Evolutionary conservation across 2,329 filamentous ascomycete species (phyloP), one percentile per base, ranked within the genome.

Genomic region (Fusarium tanahbumbuense): DNA sequence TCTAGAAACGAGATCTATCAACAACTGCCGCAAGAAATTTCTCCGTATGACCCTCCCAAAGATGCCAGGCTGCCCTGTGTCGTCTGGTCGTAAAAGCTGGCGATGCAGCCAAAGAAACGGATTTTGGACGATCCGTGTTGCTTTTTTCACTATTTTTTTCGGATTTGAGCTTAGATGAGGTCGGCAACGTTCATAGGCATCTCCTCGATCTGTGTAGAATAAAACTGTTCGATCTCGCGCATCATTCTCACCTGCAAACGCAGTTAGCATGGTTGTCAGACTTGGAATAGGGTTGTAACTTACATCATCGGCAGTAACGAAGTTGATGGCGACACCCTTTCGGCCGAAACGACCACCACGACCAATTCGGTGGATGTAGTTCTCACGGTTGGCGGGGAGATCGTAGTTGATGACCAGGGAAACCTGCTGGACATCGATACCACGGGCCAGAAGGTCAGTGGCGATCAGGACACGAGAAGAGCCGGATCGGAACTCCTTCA

Each of bases 321-420:
- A 99, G 93, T 99, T 99, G 90, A 99, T 99, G 80, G 96, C 96
- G 83, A 99, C 96, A 92, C 96, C 96, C 92, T 99, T 99, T 84
- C 96, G 94, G 84, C 96, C 96, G 87, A 99, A 99, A 88, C 96
- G 94, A 86, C 96, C 96, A 87, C 94, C 94, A 91, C 96, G 95
- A 89, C 96, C 96, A 80, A 99, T 99, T 82, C 96, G 93, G 87
- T 99, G 96, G 81, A 99, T 99, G 90, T 99, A 99, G 90, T 98
- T 99, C 88, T 99, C 96, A 80, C 95, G 94, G 90, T 98, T 98
- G 84, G 94, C 93, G 76, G 96, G 96, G 60, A 99, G 88, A 83
- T 99, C 96, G 86, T 99, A 99, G 91, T 99, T 99, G 90, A 99
- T 99, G 86, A 99, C 96, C 81, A 99, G 88, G 65, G 95, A 98